Percentiles rank a stretch among this genome's conserved stretches.
Conservation (phyloP, 805 yeast genomes). For the Blastobotrys parvus region DNA sequence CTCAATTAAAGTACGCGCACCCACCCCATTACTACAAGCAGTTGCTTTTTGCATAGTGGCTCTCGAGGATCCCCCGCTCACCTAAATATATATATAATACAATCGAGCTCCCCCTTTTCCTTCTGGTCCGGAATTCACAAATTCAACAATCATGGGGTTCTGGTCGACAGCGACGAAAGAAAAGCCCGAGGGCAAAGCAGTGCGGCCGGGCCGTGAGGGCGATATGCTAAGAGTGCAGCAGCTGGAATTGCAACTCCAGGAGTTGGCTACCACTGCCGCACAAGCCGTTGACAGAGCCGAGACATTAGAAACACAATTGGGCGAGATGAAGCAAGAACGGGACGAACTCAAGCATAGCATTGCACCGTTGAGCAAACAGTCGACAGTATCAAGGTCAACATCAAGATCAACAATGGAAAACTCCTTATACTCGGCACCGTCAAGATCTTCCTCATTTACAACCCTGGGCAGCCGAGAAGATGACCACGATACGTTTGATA, state of each 20-base stretch:
- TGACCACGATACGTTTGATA: background rate
- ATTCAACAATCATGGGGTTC: background rate
- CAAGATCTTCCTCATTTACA: background rate
- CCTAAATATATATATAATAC: too few species aligned
- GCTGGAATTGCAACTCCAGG: slow-evolving; percentile 19
- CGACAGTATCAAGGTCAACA: background rate
- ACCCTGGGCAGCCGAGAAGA: background rate
- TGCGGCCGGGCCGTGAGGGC: slow-evolving; percentile 19
- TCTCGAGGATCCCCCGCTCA: too few species aligned
- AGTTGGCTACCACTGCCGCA: slow-evolving; percentile 18
- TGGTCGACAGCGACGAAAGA: background rate
- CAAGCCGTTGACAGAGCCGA: slow-evolving; percentile 19
- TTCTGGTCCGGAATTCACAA: too few species aligned
- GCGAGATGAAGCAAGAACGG: slow-evolving; percentile 10
- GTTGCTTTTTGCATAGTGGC: too few species aligned
- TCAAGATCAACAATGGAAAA: too few species aligned
- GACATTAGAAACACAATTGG: slow-evolving; percentile 18
- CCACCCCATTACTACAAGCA: too few species aligned
- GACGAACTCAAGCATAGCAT: background rate
- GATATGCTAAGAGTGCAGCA: slow-evolving; percentile 17
- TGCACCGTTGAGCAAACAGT: background rate
- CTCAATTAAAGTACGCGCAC: too few species aligned
- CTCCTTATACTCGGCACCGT: background rate
- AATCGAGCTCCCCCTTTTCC: too few species aligned
- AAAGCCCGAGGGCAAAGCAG: too few species aligned